Percentiles rank a stretch among this genome's conserved stretches.
These are phyloP conservation scores for Aspergillus cristatus DNA, from an alignment of 495 filamentous ascomycete genomes.

Conservation along the genomic window DNA sequence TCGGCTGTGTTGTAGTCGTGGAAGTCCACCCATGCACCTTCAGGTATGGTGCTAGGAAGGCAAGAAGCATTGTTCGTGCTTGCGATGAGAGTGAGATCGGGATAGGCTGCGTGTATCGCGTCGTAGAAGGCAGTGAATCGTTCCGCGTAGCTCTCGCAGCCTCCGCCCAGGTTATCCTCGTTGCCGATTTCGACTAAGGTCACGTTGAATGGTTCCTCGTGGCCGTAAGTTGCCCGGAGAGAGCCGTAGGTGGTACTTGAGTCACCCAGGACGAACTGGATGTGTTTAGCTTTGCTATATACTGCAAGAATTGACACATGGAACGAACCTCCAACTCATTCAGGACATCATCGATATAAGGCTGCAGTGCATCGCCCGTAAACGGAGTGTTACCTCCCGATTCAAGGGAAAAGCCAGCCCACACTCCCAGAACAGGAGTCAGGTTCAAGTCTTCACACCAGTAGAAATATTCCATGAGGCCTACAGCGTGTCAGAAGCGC, in stretches of 20 bases:
- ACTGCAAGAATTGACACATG: neutral
- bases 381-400: slow-evolving; percentile 20
- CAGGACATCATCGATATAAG: slow-evolving; percentile 43
- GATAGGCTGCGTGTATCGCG: slow-evolving; percentile 48
- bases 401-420: slow-evolving; percentile 47
- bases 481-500: neutral
- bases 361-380: slow-evolving; percentile 16
- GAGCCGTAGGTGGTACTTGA: slow-evolving; percentile 47
- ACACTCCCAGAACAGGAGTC: slow-evolving; percentile 46
- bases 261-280: slow-evolving; percentile 46
- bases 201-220: slow-evolving; percentile 48
- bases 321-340: slow-evolving; percentile 45
- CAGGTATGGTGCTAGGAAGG: slow-evolving; percentile 15
- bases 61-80: slow-evolving; percentile 31
- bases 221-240: slow-evolving; percentile 45
- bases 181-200: slow-evolving; percentile 59
- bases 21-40: slow-evolving; percentile 27
- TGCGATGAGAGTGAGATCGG: slow-evolving; percentile 52
- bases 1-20: slow-evolving; percentile 38
- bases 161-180: slow-evolving; percentile 47
- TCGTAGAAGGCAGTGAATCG: slow-evolving; percentile 48
- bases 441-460: slow-evolving; percentile 51
- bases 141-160: slow-evolving; percentile 47
- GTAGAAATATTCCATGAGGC: slow-evolving; percentile 46
- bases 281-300: neutral